phyloP scores from a whole-genome alignment of 306 rosid species.

The Gastrolobium bilobum region DNA sequence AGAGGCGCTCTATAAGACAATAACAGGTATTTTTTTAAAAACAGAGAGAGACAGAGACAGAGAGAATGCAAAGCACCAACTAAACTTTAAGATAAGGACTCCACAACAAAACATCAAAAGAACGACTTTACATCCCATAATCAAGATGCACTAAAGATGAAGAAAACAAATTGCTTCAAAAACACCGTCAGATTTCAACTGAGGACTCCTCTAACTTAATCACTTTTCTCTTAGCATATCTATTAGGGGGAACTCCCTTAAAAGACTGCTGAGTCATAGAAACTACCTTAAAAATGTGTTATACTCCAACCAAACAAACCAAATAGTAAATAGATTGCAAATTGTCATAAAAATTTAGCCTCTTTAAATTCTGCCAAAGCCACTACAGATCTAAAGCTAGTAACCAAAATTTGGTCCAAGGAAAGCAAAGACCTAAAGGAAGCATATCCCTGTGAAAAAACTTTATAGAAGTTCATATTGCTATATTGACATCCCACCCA shows the following conservation, averaged over 20 bases:
- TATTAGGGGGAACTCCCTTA: slow-evolving; percentile 1
- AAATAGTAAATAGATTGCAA: slow-evolving; percentile 15
- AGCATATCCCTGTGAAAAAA: slow-evolving; percentile 15
- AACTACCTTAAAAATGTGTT: slow-evolving; percentile 27
- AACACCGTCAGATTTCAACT: slow-evolving; percentile 10
- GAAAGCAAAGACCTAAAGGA: slow-evolving; percentile 3
- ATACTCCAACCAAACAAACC: slow-evolving; percentile 23
- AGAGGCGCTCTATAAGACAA: background rate
- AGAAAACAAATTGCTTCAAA: slow-evolving; percentile 5
- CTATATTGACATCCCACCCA: background rate
- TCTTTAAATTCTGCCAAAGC: slow-evolving; percentile 8
- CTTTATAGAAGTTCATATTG: slow-evolving; percentile 8
- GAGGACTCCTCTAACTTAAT: background rate
- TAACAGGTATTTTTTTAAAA: background rate
- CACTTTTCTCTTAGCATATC: background rate
- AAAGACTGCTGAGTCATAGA: background rate
- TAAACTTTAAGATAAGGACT: slow-evolving; percentile 16
- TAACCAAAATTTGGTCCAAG: slow-evolving; percentile 33
- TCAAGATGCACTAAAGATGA: slow-evolving; percentile 14
- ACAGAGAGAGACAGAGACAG: background rate
- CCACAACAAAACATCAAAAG: slow-evolving; percentile 22
- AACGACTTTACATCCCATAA: slow-evolving; percentile 1
- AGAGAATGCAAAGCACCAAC: slow-evolving; percentile 12
- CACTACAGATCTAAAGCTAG: slow-evolving; percentile 29
- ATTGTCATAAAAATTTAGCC: slow-evolving; percentile 3